A percentile compares a stretch with the other conserved stretches of the same genome.
Evolutionary conservation across 169 alveolate genomes (phyloP).

Genomic region (Eimeria sp.): DNA sequence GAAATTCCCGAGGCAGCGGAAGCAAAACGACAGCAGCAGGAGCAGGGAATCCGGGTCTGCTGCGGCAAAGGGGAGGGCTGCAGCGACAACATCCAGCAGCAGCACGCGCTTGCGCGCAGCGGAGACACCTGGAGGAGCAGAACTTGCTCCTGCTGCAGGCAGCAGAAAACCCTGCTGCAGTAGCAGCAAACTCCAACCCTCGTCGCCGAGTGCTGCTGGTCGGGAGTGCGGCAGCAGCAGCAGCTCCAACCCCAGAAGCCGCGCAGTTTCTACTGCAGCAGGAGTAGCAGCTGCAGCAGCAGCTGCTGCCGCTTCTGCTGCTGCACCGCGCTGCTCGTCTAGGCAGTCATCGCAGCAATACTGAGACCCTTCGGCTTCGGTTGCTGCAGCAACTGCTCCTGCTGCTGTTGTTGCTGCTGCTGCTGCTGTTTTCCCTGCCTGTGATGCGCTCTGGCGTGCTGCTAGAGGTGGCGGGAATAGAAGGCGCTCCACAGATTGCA

Average conservation of each 20-base stretch:
- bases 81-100: slow-evolving; percentile 34
- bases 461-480: not conserved
- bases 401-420: not conserved
- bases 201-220: slow-evolving; percentile 27
- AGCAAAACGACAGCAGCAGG: slow-evolving; percentile 65
- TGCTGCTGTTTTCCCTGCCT: not conserved
- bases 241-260: not conserved
- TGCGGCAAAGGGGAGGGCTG: slow-evolving; percentile 55
- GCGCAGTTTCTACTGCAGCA: slow-evolving; percentile 3
- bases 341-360: slow-evolving; percentile 11
- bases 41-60: slow-evolving; percentile 36
- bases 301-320: slow-evolving; percentile 27
- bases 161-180: slow-evolving; percentile 7
- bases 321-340: slow-evolving; percentile 14
- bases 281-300: slow-evolving; percentile 53
- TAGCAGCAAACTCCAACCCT: slow-evolving; percentile 60
- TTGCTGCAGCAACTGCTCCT: slow-evolving; percentile 35
- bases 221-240: slow-evolving; percentile 30
- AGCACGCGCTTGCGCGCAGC: slow-evolving; percentile 51
- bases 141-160: not conserved
- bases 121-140: not conserved
- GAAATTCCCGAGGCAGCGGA: slow-evolving; percentile 11
- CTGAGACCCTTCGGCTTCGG: not conserved
- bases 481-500: slow-evolving; percentile 37
- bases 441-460: not conserved